These are phyloP conservation scores for Penicillium silybi DNA, from an alignment of 495 filamentous ascomycete species.

Conservation along the genomic window DNA sequence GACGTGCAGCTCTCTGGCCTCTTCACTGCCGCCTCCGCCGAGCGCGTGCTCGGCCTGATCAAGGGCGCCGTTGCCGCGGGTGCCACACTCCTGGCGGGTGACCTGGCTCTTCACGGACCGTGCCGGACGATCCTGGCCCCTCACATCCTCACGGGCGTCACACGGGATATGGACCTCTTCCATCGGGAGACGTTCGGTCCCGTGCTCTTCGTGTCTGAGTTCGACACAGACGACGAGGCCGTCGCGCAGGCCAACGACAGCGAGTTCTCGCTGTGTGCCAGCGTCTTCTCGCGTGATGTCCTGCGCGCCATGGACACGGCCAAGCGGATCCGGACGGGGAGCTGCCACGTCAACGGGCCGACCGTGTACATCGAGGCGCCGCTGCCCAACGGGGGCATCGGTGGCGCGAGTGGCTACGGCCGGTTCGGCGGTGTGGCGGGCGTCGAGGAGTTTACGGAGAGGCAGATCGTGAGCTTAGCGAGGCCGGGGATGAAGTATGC, in stretches of 20 bases:
- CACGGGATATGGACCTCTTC: slow-evolving; percentile 26
- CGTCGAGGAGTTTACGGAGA: slow-evolving; percentile 9
- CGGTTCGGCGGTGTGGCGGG: slow-evolving; percentile 17
- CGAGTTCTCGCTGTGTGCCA: slow-evolving; percentile 30
- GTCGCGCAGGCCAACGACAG: slow-evolving; percentile 27
- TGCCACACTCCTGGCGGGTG: slow-evolving; percentile 25
- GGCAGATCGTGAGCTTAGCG: slow-evolving; percentile 15
- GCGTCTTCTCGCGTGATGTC: slow-evolving; percentile 28
- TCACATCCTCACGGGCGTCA: slow-evolving; percentile 27
- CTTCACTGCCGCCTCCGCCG: not conserved
- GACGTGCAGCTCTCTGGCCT: not conserved
- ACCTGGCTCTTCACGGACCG: slow-evolving; percentile 19
- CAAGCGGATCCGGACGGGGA: slow-evolving; percentile 23
- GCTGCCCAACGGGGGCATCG: slow-evolving; percentile 26
- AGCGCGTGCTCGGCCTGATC: not conserved
- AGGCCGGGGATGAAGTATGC: slow-evolving; percentile 11
- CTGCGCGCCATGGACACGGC: slow-evolving; percentile 28
- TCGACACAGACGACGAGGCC: slow-evolving; percentile 29
- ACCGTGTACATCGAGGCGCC: slow-evolving; percentile 33
- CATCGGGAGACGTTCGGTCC: slow-evolving; percentile 33
- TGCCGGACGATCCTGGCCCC: slow-evolving; percentile 1
- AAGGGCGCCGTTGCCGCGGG: slow-evolving; percentile 4
- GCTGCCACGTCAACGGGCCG: slow-evolving; percentile 31
- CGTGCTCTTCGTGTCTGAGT: slow-evolving; percentile 21
- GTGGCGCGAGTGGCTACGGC: slow-evolving; percentile 25